Evolutionary conservation across 768 basidiomycete genomes (phyloP), one percentile per base, ranked within the genome.

Genomic region (Tephrocybe sp.): DNA sequence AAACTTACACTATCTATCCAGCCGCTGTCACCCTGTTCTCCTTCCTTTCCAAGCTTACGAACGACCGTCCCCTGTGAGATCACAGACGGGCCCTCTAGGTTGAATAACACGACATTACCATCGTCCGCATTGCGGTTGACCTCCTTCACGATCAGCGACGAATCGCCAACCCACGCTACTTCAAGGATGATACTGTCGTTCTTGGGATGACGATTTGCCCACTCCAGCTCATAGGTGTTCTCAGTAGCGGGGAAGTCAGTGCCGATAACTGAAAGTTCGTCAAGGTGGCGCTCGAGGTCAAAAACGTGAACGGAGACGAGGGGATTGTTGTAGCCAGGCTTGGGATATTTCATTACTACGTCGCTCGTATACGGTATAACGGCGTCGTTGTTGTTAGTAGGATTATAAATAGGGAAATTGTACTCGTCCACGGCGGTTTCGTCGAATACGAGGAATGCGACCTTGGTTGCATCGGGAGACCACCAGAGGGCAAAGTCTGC

Each of bases 361-460:
- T 80, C 79, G 23, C 74, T 69, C 14, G 89, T 87, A 66, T 96
- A 98, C 30, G 92, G 92, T 34, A 88, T 73, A 23, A 92, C 84
- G 23, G 78, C 71, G 61, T 82, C 73, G 42, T 83, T 71, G 63
- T 92, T 77, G 0, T 79, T 74, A 0, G 85, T 84, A 13, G 92
- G 92, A 61, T 98, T 98, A 70, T 96, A 99, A 39, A 98, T 77
- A 2, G 95, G 93, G 71, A 91, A 92, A 34, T 76, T 79, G 69
- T 83, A 99, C 61, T 89, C 89, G 46, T 87, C 83, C 2, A 99
- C 97, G 0, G 76, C 71, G 1, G 90, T 88, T 70, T 98, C 96
- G 64, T 99, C 92, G 54, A 92, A 85, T 10, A 79, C 71, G 38
- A 98, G 81, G 75, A 88, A 99, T 0, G 94, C 92, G 39, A 99